A percentile compares a stretch with the other conserved stretches of the same genome.
Evolutionary conservation across 495 filamentous ascomycete genomes (phyloP).

Genomic region (Neurospora tetraspora): DNA sequence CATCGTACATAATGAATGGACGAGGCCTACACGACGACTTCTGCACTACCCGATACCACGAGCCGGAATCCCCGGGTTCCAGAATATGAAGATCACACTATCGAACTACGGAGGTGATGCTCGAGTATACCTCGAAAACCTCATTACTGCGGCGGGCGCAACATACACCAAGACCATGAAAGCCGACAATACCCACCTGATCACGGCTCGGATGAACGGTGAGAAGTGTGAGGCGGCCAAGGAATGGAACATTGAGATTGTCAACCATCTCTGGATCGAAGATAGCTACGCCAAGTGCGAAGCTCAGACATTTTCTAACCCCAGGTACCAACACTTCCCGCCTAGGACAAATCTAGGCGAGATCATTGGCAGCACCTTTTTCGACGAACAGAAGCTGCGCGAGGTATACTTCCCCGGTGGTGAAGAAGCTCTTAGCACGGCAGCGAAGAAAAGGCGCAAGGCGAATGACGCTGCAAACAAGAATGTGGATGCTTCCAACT

Average conservation of each 20-base stretch:
- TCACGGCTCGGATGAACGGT: constrained; percentile 76
- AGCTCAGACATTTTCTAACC: constrained; percentile 52
- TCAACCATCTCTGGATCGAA: constrained; percentile 96
- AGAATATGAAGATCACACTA: constrained; percentile 65
- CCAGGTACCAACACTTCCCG: constrained; percentile 74
- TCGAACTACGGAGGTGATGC: constrained; percentile 97
- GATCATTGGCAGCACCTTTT: constrained; percentile 72
- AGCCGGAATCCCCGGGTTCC: constrained; percentile 67
- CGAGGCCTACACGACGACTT: constrained; percentile 65
- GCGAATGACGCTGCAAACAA: constrained; percentile 27
- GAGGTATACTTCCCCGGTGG: constrained; percentile 31
- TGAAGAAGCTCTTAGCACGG: constrained; percentile 17
- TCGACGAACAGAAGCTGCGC: constrained; percentile 29
- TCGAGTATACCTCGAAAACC: constrained; percentile 83
- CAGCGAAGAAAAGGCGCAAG: constrained; percentile 33
- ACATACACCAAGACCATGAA: constrained; percentile 89
- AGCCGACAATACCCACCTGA: constrained; percentile 87
- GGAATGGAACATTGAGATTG: constrained; percentile 83
- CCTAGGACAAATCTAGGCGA: constrained; percentile 83
- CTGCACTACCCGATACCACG: constrained; percentile 82
- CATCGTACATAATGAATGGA: constrained; percentile 81
- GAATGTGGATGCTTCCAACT: constrained; percentile 22
- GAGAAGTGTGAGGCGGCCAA: constrained; percentile 86
- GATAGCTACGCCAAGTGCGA: constrained; percentile 89
- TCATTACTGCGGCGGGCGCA: constrained; percentile 72